phyloP scores from a whole-genome alignment of 1,139 yeast species.

The Protomyces lactucae-debilis region DNA sequence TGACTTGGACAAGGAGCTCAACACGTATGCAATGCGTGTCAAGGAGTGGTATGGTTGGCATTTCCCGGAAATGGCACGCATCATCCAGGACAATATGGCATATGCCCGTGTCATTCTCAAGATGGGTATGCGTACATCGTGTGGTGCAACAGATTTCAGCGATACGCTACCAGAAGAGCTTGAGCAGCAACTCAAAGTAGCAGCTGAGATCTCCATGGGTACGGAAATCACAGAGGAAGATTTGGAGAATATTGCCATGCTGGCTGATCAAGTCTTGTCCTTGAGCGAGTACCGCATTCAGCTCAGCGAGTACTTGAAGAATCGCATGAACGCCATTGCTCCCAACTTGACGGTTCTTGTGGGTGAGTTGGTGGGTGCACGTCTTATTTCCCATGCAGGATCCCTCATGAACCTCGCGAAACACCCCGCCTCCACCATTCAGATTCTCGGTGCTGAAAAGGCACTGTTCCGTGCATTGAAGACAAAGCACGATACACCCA shows the following conservation, averaged over 20 bases:
- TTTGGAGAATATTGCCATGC: constrained; percentile 80
- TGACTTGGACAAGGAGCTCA: constrained; percentile 93
- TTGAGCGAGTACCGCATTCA: constrained; percentile 89
- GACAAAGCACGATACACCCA: constrained; percentile 98
- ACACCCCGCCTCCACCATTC: constrained; percentile 98
- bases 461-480: constrained; percentile 97
- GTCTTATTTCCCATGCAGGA: constrained; percentile 97
- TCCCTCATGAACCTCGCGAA: constrained; percentile 91
- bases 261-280: constrained; percentile 91
- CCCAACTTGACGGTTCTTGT: constrained; percentile 94
- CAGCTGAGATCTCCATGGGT: constrained; percentile 97
- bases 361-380: constrained; percentile 98
- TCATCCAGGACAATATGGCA: constrained; percentile 84
- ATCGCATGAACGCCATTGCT: constrained; percentile 96
- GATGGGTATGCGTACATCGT: constrained; percentile 93
- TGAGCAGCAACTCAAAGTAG: constrained; percentile 56
- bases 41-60: constrained; percentile 99
- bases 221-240: constrained; percentile 94
- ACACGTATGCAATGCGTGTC: constrained; percentile 97
- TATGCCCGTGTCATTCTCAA: constrained; percentile 86
- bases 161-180: constrained; percentile 88
- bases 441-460: constrained; percentile 97
- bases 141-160: constrained; percentile 82
- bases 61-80: constrained; percentile 96
- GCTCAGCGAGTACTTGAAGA: constrained; percentile 78